Base-by-base conservation (phyloP, 441 rosid species). In the Euphorbia corollata region DNA sequence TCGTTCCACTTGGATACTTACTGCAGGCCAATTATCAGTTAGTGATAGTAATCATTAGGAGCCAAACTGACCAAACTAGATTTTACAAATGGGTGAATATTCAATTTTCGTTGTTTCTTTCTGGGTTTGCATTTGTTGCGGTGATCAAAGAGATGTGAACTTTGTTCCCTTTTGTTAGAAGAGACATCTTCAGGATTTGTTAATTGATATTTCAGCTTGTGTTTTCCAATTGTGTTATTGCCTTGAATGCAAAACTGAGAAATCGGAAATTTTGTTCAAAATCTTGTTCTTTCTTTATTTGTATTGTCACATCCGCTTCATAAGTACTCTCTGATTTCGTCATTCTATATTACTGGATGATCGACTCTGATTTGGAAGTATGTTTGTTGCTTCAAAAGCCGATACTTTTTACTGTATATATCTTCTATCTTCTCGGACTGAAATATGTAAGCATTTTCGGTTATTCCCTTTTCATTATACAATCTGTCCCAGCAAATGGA, bases 41-140 rank as follows among this genome's bases (percentile, higher is more conserved):
- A 64, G 34, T 10, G 45, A 55, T 43, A 61, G 64, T 47, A 22
- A 56, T 57, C 43, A 16, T 56, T 43, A 65, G 74, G 73, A 64
- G 74, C 60, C 61, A 63, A 70, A 69, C 73, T 77, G 72, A 75
- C 77, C 68, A 20, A 58, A 67, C 39, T 68, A 55, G 65, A 68
- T 65, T 51, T 10, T 41, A 19, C 65, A 8, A 27, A 13, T 27
- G 53, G 57, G 68, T 55, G 59, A 60, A 51, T 20, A 8, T 67
- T 73, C 34, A 12, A 61, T 23, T 38, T 68, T 39, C 67, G 55
- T 24, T 53, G 4, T 54, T 41, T 19, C 63, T 48, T 23, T n/a
- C 64, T 43, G 19, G 32, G 45, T 59, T 36, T 24, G 60, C 61
- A 50, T 50, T 59, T 50, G 69, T 34, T 48, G 63, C 23, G 70